A percentile compares a stretch with the other conserved stretches of the same genome.
Evolutionary conservation across 2,329 filamentous ascomycete species (phyloP).

Genomic region (Neonectria magnoliae): DNA sequence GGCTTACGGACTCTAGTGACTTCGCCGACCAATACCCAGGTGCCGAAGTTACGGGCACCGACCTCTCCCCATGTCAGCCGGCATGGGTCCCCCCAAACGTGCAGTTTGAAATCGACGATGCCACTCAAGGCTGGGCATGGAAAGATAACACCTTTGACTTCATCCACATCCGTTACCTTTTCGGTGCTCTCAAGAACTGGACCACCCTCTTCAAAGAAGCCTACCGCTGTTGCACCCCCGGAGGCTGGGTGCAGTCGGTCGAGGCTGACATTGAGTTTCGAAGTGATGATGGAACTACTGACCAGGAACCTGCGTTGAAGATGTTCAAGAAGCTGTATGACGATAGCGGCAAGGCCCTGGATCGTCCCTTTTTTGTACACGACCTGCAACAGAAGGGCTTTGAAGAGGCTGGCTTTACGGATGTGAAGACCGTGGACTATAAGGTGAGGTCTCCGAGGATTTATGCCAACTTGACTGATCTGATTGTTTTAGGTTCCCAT

Average conservation of each 20-base stretch:
- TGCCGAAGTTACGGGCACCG: slow-evolving; percentile 26
- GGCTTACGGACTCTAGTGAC: slow-evolving; percentile 16
- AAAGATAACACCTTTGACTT: slow-evolving; percentile 24
- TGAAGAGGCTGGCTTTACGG: slow-evolving; percentile 26
- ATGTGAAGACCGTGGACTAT: slow-evolving; percentile 32
- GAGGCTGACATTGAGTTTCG: slow-evolving; percentile 25
- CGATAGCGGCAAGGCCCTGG: slow-evolving; percentile 24
- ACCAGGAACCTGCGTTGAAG: slow-evolving; percentile 16
- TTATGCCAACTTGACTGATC: too few relatives aligned
- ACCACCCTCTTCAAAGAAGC: slow-evolving; percentile 24
- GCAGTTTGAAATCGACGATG: slow-evolving; percentile 34
- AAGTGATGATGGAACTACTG: slow-evolving; percentile 27
- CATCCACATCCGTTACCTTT: slow-evolving; percentile 31
- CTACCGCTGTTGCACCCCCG: slow-evolving; percentile 28
- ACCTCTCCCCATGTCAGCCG: slow-evolving; percentile 33
- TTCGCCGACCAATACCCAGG: slow-evolving; percentile 31
- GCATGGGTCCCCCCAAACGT: slow-evolving; percentile 36
- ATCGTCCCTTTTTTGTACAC: slow-evolving; percentile 25
- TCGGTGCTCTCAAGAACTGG: slow-evolving; percentile 33
- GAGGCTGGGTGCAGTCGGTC: slow-evolving; percentile 31
- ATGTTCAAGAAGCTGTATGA: slow-evolving; percentile 22
- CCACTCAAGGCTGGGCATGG: slow-evolving; percentile 30
- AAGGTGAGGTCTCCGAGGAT: slow-evolving; percentile 16
- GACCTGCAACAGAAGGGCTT: slow-evolving; percentile 24
- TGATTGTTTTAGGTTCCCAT: slow-evolving; percentile 23